Evolutionary conservation across 805 yeast genomes (phyloP).

Genomic region (Yarrowia yakushimensis): DNA sequence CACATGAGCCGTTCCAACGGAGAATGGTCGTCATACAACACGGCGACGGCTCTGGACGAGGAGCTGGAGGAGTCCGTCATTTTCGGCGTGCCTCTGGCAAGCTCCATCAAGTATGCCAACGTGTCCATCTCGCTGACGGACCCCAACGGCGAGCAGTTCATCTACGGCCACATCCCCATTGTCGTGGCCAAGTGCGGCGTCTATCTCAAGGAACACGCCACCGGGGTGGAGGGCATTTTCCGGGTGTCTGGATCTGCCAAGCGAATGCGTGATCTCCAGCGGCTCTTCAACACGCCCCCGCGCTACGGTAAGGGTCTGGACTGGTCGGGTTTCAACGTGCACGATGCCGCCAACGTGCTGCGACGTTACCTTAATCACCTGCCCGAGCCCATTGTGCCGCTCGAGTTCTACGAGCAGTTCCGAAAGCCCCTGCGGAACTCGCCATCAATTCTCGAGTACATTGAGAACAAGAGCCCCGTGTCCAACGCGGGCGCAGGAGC

Average conservation of each 20-base stretch:
- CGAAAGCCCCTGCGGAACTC: conserved; percentile 66
- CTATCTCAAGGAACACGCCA: conserved; percentile 64
- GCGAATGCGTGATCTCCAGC: conserved; percentile 81
- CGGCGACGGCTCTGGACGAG: conserved; percentile 15
- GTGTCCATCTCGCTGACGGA: conserved; percentile 68
- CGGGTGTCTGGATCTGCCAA: conserved; percentile 89
- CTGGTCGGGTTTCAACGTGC: conserved; percentile 94
- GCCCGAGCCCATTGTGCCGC: conserved; percentile 89
- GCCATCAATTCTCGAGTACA: conserved; percentile 61
- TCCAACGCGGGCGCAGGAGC: conserved; percentile 1
- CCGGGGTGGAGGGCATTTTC: conserved; percentile 85
- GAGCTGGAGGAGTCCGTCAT: conserved; percentile 42
- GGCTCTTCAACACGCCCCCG: conserved; percentile 81
- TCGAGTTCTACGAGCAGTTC: conserved; percentile 68
- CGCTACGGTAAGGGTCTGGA: conserved; percentile 79
- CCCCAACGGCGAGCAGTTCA: conserved; percentile 55
- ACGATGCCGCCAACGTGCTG: conserved; percentile 90
- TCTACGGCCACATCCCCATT: conserved; percentile 85
- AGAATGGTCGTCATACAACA: conserved; percentile 26
- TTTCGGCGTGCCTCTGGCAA: conserved; percentile 75
- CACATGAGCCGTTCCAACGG: conserved; percentile 41
- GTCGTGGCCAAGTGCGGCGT: conserved; percentile 96
- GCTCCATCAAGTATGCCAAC: conserved; percentile 70
- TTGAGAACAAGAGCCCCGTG: conserved; percentile 53
- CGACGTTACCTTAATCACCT: conserved; percentile 81